Conservation (phyloP, 108 stramenopile genomes). For the Cyclotella kingstonii region DNA sequence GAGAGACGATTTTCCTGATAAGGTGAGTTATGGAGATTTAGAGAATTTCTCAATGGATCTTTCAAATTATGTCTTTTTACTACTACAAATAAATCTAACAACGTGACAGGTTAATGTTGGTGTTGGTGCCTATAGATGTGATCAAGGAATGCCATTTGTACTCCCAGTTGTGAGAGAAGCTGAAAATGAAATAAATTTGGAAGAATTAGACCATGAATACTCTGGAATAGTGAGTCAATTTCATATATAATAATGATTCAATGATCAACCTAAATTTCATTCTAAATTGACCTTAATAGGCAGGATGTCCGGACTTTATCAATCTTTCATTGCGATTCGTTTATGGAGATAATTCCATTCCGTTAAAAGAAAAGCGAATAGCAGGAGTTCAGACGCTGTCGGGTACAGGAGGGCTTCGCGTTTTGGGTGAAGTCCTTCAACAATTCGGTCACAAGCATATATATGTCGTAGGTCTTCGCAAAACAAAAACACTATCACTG, state of each 20-base stretch:
- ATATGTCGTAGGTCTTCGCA: conserved; percentile 67
- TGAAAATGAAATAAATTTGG: conserved; percentile 74
- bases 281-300: conserved; percentile 15
- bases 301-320: conserved; percentile 90
- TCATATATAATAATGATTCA: background rate
- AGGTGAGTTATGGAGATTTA: conserved; percentile 23
- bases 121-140: conserved; percentile 95
- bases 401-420: conserved; percentile 97
- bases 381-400: conserved; percentile 95
- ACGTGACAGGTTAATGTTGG: conserved; percentile 75
- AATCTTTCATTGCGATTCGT: conserved; percentile 89
- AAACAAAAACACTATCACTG: too few species aligned
- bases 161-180: conserved; percentile 94
- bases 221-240: conserved; percentile 64
- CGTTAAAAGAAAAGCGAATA: conserved; percentile 81
- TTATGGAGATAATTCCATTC: conserved; percentile 86
- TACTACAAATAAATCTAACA: background rate
- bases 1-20: conserved; percentile 73
- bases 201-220: conserved; percentile 80
- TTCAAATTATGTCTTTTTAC: background rate
- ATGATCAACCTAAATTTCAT: background rate
- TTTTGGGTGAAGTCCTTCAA: conserved; percentile 87
- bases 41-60: background rate
- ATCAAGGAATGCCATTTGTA: conserved; percentile 94
- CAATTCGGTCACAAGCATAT: conserved; percentile 83